phyloP scores from a whole-genome alignment of 768 basidiomycete species.

The Rhodotorula kratochvilovae region DNA sequence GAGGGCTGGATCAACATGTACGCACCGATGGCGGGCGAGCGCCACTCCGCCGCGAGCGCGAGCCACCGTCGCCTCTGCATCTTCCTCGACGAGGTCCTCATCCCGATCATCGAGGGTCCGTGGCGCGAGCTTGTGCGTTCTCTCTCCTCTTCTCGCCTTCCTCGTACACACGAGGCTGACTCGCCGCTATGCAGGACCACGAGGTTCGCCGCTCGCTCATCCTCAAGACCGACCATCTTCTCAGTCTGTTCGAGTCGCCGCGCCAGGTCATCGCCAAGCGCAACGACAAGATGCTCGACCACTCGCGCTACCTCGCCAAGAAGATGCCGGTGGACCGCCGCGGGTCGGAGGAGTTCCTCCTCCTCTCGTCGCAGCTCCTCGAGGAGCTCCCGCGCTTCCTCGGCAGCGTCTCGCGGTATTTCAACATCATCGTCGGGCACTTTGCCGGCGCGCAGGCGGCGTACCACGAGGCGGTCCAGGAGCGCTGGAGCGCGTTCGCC shows the following conservation, averaged over 20 bases:
- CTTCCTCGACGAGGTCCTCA: conserved; percentile 38
- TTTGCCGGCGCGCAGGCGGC: conserved; percentile 35
- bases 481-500: conserved; percentile 25
- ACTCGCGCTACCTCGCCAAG: conserved; percentile 29
- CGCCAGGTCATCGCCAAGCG: conserved; percentile 41
- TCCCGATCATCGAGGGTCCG: conserved; percentile 34
- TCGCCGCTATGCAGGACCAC: conserved; percentile 24
- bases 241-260: conserved; percentile 40
- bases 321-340: conserved; percentile 28
- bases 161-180: background rate
- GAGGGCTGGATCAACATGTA: conserved; percentile 42
- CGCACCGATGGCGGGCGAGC: conserved; percentile 32
- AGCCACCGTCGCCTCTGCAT: conserved; percentile 34
- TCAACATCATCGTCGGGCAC: conserved; percentile 38
- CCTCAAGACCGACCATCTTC: conserved; percentile 38
- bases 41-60: conserved; percentile 3
- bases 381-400: conserved; percentile 44
- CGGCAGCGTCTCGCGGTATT: conserved; percentile 36
- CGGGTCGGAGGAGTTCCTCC: conserved; percentile 38
- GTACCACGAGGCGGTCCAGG: conserved; percentile 29
- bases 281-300: conserved; percentile 39
- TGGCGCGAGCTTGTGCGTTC: conserved; percentile 38
- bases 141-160: background rate
- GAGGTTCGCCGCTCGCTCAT: conserved; percentile 34
- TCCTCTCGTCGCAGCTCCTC: conserved; percentile 39